Base-by-base conservation (phyloP, 164 flowering plant genomes). In the Vitis amurensis region DNA sequence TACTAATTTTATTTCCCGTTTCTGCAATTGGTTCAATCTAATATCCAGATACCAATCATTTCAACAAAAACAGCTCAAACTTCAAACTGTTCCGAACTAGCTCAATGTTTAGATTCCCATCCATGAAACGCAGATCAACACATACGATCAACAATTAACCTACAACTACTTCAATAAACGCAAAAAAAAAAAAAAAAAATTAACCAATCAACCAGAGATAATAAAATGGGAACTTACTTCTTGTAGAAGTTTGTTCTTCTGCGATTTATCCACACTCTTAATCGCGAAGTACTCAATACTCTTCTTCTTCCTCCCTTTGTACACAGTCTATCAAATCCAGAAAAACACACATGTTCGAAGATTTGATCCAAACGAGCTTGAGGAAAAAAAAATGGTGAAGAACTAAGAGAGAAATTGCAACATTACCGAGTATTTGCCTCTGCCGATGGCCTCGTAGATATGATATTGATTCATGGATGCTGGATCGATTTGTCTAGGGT, bases 251-350 rank as follows among this genome's bases (percentile, higher is more conserved):
- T 96, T 93, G 84, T 67, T 88, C 81, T 85, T 86, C 68, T 90
- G 97, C 4, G 97, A 91, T 70, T 96, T 96, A 57, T 96, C 98
- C 2, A 93, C 98, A 72, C 98, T 93, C 77, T 93, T 96, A 29
- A 91, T 74, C 0, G 99, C 99, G 65, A 74, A 93, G 71, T 96
- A 93, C 88, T 96, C 97, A 29, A 96, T 88, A 11, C 92, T 82
- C 87, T 91, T 96, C 93, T 93, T 96, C 99, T 90, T 93, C 82
- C 98, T 84, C 13, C 95, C 98, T 79, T 95, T 93, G 72, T 95
- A 95, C 59, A 95, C 98, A 31, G 88, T 86, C 99, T 95, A 68
- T 51, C 52, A 48, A 70, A 23, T 31, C n/a, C 51, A 53, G 48
- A 31, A 16, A 51, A 48, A 64, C 48, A 59, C 11, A 50, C 10